Evolutionary conservation across 2,329 filamentous ascomycete species (phyloP), one percentile per base, ranked within the genome.

Genomic region (Aureobasidium zeae): DNA sequence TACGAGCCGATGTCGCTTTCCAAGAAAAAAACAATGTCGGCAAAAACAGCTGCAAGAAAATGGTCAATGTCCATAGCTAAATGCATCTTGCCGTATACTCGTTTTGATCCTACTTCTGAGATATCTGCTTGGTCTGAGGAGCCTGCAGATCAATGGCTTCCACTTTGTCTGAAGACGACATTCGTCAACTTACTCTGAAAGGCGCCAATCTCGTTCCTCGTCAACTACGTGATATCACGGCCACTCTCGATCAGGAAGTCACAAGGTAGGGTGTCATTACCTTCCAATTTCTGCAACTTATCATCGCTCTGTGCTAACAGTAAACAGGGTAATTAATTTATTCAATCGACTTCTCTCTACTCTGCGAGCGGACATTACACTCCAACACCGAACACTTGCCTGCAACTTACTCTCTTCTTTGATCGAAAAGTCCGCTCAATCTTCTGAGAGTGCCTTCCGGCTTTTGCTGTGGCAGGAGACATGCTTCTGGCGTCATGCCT

Each of bases 371-470:
- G 47, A 46, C 9, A 46, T 61, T 16, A 52, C 35, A 31, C 53
- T 57, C 25, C 55, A 60, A 12, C 66, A 70, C 50, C 58, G 65
- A 38, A 66, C 68, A 4, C 66, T 66, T 31, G 66, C 68, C 28
- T 69, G 64, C 50, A 71, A 71, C 51, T 57, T 66, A 4, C 47
- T 71, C 9, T 70, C 66, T 49, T 62, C 64, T 5, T 52, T 69
- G 26, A 57, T 70, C 25, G 64, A 69, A 43, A 57, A 57, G 44
- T 64, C 59, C 36, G 52, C 60, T 36, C 53, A 56, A 28, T 63
- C 60, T 1, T 43, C 53, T 0, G 34, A 53, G 10, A 50, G 54
- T 1, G 48, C 55, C 31, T 54, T 60, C 7, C 53, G 53, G n/a
- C 45, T 55, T 16, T 41, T 58, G 3, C 48, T 67, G 13, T 57